phyloP scores from a whole-genome alignment of 768 basidiomycete genomes.

The Suillus occidentalis region DNA sequence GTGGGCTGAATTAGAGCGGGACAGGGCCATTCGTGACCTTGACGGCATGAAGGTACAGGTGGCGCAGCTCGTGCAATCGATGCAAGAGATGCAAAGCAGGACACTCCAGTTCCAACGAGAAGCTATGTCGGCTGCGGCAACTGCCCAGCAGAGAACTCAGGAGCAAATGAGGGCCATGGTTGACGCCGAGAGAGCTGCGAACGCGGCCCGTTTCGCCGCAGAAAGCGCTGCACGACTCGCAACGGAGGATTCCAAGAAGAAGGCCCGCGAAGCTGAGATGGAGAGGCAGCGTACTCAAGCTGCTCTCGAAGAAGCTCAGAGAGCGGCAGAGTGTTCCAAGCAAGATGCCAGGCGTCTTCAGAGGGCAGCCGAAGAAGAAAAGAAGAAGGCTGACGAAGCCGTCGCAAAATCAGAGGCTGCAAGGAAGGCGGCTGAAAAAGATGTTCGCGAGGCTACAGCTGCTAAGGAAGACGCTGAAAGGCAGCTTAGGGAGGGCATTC shows the following conservation, averaged over 20 bases:
- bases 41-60: background rate
- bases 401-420: background rate
- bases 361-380: constrained; percentile 8
- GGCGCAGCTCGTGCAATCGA: background rate
- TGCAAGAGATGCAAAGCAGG: background rate
- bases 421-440: background rate
- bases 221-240: background rate
- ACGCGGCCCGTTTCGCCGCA: background rate
- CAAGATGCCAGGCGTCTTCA: constrained; percentile 2
- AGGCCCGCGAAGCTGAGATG: background rate
- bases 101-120: background rate
- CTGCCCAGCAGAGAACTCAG: background rate
- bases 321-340: background rate
- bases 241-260: background rate
- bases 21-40: background rate
- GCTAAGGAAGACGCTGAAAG: constrained; percentile 11
- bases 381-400: constrained; percentile 1
- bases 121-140: background rate
- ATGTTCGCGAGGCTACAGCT: background rate
- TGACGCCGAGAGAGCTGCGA: constrained; percentile 5
- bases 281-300: background rate
- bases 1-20: background rate
- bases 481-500: constrained; percentile 13
- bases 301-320: background rate
- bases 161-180: background rate